Percentiles rank a stretch among this genome's conserved stretches.
phyloP scores from a whole-genome alignment of 495 filamentous ascomycete genomes.

The Daldinia childiae region DNA sequence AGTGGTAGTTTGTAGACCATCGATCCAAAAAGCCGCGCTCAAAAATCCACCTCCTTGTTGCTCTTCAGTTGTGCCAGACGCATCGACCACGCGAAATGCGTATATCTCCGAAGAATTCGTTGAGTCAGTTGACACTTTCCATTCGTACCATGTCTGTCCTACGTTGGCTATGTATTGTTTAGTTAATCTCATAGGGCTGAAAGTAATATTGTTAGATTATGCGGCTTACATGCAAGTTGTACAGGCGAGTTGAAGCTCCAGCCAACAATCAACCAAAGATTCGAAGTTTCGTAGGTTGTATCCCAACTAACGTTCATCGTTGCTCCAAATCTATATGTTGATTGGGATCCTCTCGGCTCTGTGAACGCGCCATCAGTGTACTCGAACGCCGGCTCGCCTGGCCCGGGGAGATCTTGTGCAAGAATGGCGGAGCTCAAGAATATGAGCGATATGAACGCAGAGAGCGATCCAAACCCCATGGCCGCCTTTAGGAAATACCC shows the following conservation, averaged over 20 bases:
- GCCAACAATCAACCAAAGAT: conserved; percentile 39
- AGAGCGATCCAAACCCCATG: conserved; percentile 31
- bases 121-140: conserved; percentile 35
- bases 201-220: not conserved
- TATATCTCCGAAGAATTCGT: conserved; percentile 41
- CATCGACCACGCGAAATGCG: conserved; percentile 37
- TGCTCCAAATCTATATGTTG: conserved; percentile 25
- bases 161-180: conserved; percentile 25
- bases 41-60: conserved; percentile 35
- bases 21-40: conserved; percentile 38
- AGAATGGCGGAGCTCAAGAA: conserved; percentile 20
- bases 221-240: conserved; percentile 21
- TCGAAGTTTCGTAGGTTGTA: conserved; percentile 41
- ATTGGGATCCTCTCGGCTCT: conserved; percentile 32
- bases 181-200: not conserved
- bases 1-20: conserved; percentile 16
- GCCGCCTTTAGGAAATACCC: not conserved
- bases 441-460: conserved; percentile 24
- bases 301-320: conserved; percentile 43
- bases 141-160: conserved; percentile 37
- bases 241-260: conserved; percentile 28
- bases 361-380: conserved; percentile 12
- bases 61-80: conserved; percentile 26
- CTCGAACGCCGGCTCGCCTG: conserved; percentile 30
- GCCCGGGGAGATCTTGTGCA: conserved; percentile 36